Percentiles rank a stretch among this genome's conserved stretches.
Evolutionary conservation across 202 grass and related monocot species (phyloP).

Genomic region (Eragrostis tef): DNA sequence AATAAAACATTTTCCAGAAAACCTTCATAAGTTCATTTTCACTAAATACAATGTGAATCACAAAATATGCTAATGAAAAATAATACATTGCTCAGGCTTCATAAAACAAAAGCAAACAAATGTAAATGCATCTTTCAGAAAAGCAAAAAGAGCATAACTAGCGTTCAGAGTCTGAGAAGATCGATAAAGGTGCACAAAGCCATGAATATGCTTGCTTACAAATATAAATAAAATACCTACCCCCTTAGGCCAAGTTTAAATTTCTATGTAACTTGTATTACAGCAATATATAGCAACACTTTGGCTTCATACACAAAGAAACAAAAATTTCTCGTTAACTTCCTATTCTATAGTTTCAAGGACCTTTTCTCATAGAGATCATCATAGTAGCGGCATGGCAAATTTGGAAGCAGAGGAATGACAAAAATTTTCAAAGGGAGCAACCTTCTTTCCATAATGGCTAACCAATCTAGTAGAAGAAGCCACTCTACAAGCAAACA

Average conservation of each 20-base stretch:
- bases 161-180: not conserved
- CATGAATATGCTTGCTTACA: not conserved
- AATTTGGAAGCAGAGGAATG: too few species aligned
- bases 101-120: constrained; percentile 27
- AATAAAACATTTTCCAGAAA: constrained; percentile 14
- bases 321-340: not conserved
- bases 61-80: constrained; percentile 32
- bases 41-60: constrained; percentile 17
- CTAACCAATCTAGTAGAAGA: too few species aligned
- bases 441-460: too few species aligned
- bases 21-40: constrained; percentile 18
- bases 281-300: not conserved
- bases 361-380: too few species aligned
- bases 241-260: not conserved
- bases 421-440: too few species aligned
- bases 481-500: too few species aligned
- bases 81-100: constrained; percentile 8
- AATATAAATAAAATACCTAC: not conserved
- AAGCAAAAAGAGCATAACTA: constrained; percentile 9
- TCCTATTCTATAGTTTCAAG: too few species aligned
- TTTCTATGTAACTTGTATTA: not conserved
- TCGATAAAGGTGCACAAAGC: not conserved
- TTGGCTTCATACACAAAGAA: not conserved
- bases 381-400: too few species aligned
- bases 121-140: not conserved